These are phyloP conservation scores for Tolypocladium ovalisporum DNA, from an alignment of 2,329 filamentous ascomycete genomes.

Conservation along the genomic window DNA sequence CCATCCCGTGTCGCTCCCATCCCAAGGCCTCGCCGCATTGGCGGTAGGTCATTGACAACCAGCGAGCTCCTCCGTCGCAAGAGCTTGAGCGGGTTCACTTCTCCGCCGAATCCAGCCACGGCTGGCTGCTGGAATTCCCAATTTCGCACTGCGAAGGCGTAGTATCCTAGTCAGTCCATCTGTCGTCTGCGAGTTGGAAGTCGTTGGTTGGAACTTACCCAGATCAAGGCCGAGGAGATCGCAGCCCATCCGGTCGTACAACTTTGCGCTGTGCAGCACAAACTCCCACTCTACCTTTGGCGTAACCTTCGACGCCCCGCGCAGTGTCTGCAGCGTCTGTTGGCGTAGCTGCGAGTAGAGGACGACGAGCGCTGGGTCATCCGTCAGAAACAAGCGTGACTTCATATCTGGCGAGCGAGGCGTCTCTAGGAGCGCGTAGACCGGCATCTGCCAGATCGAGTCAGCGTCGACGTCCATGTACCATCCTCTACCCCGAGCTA, in stretches of 20 bases:
- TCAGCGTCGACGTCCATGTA: not conserved
- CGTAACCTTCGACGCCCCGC: conserved; percentile 72
- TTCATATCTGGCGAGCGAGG: conserved; percentile 59
- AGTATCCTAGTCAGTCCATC: conserved; percentile 7
- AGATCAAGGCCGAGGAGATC: conserved; percentile 81
- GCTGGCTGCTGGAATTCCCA: conserved; percentile 66
- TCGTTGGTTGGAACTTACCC: conserved; percentile 36
- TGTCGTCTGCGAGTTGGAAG: not conserved
- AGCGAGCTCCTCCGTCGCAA: conserved; percentile 64
- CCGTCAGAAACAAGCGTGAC: conserved; percentile 71
- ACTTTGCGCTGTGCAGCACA: conserved; percentile 70
- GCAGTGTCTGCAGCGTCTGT: conserved; percentile 70
- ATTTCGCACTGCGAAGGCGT: conserved; percentile 47
- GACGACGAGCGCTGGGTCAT: conserved; percentile 81
- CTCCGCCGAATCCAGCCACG: conserved; percentile 27
- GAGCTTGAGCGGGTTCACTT: conserved; percentile 55
- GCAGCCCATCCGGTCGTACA: conserved; percentile 89
- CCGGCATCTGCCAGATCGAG: conserved; percentile 50
- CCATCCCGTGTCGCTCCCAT: conserved; percentile 5
- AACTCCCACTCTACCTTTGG: conserved; percentile 80
- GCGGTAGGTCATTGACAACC: conserved; percentile 65
- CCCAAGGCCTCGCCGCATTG: conserved; percentile 30
- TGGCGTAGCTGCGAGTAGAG: conserved; percentile 79
- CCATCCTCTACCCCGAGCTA: too few relatives aligned
- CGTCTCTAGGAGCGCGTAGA: conserved; percentile 62